Percentiles rank a stretch among this genome's conserved stretches.
Evolutionary conservation across 2,329 filamentous ascomycete species (phyloP).

Genomic region (Parastagonospora nodorum): DNA sequence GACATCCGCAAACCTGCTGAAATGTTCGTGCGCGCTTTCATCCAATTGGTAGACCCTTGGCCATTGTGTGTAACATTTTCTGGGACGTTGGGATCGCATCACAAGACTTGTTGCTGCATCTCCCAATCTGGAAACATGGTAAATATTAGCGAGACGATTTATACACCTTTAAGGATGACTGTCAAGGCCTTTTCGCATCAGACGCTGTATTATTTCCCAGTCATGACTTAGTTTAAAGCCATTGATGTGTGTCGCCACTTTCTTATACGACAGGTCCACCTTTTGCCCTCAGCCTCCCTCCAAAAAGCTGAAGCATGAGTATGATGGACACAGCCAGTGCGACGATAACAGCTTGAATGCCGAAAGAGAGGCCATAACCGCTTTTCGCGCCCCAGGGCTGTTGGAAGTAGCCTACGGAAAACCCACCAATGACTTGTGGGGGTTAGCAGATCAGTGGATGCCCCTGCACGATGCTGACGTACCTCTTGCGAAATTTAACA

Average conservation of each 20-base stretch:
- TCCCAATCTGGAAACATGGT: too few species aligned
- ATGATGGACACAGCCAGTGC: conserved; percentile 34
- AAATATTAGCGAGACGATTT: too few species aligned
- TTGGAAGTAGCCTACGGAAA: conserved; percentile 45
- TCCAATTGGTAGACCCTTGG: too few species aligned
- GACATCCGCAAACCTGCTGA: too few species aligned
- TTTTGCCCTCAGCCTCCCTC: conserved; percentile 29
- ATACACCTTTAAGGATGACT: too few species aligned
- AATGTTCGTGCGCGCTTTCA: too few species aligned
- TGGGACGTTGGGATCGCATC: too few species aligned
- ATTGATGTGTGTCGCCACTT: neutral
- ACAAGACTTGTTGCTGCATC: too few species aligned
- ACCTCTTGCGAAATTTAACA: conserved; percentile 43
- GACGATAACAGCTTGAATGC: conserved; percentile 42
- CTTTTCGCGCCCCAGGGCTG: conserved; percentile 37
- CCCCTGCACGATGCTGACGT: conserved; percentile 1
- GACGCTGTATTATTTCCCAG: too few species aligned
- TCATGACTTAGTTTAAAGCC: too few species aligned
- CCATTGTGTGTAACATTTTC: too few species aligned
- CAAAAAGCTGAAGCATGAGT: conserved; percentile 35
- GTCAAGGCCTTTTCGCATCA: too few species aligned
- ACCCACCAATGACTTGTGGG: conserved; percentile 33
- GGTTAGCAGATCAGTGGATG: neutral
- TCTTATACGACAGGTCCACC: conserved; percentile 13
- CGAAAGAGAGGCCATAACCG: conserved; percentile 40